phyloP scores from a whole-genome alignment of 2,329 filamentous ascomycete species.

The Diaporthe humulicola region DNA sequence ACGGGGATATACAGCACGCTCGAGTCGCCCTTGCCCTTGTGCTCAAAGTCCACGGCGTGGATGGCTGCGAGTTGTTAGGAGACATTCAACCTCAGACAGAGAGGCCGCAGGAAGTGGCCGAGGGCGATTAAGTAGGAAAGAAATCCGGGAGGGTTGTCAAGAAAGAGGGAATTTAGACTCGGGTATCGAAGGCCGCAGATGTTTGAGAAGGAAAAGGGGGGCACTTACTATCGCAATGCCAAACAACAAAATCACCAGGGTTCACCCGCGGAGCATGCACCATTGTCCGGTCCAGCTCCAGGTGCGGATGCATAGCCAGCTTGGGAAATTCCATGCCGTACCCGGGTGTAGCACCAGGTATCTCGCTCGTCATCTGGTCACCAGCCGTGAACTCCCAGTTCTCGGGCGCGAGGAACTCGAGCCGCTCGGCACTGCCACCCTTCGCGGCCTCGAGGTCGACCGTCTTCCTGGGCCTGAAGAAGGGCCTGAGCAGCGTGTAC shows the following conservation, averaged over 20 bases:
- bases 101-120: no score
- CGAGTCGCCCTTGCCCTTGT: conserved; percentile 79
- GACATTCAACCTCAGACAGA: neutral
- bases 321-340: conserved; percentile 77
- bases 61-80: conserved; percentile 58
- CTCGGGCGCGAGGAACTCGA: conserved; percentile 57
- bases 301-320: conserved; percentile 74
- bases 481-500: conserved; percentile 86
- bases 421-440: conserved; percentile 43
- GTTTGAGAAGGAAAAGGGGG: neutral
- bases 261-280: conserved; percentile 76
- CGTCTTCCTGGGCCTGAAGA: conserved; percentile 69
- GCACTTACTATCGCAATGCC: conserved; percentile 77
- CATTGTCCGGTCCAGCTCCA: conserved; percentile 77
- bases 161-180: no score
- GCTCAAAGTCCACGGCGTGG: conserved; percentile 86
- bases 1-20: conserved; percentile 92
- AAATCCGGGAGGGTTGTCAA: neutral
- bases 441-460: conserved; percentile 19
- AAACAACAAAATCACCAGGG: conserved; percentile 83
- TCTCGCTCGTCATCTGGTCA: conserved; percentile 63
- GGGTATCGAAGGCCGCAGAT: neutral
- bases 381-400: conserved; percentile 72
- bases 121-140: neutral
- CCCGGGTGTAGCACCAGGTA: conserved; percentile 79